Conservation (phyloP, 345 rosid species). For the Barbarea vulgaris region DNA sequence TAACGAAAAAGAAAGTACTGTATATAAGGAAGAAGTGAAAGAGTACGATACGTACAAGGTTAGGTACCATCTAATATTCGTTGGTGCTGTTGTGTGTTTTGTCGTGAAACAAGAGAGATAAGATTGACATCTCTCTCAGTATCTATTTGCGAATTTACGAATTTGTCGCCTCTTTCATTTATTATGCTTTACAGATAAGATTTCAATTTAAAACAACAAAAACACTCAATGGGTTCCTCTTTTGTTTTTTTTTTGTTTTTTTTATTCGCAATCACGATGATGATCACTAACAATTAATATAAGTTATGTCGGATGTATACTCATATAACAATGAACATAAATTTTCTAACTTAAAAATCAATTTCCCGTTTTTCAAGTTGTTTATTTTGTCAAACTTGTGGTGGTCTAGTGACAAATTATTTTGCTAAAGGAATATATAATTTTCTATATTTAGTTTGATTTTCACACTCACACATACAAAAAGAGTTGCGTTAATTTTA, state of each 20-base stretch:
- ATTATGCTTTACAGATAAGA: slow-evolving; percentile 36
- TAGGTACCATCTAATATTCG: slow-evolving; percentile 31
- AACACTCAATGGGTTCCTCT: slow-evolving; percentile 20
- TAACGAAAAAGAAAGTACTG: background rate
- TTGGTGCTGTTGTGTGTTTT: slow-evolving; percentile 27
- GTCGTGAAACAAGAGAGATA: slow-evolving; percentile 31
- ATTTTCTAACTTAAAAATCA: background rate
- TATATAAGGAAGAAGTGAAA: slow-evolving; percentile 1
- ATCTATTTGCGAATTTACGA: slow-evolving; percentile 15
- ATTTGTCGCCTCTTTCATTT: slow-evolving; percentile 19
- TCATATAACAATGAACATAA: background rate
- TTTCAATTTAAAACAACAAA: slow-evolving; percentile 21
- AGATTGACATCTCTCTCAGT: slow-evolving; percentile 28
- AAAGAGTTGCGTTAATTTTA: background rate
- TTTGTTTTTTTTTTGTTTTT: background rate
- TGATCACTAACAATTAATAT: slow-evolving; percentile 9
- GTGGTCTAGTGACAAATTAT: background rate
- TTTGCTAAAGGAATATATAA: background rate
- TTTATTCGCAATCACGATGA: slow-evolving; percentile 24
- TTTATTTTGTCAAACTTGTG: background rate
- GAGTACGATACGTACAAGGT: slow-evolving; percentile 44
- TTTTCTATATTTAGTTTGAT: background rate
- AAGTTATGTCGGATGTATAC: background rate
- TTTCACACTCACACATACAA: background rate
- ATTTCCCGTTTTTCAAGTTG: background rate